phyloP scores from a whole-genome alignment of 2,329 filamentous ascomycete species.

The Colletotrichum sublineola region DNA sequence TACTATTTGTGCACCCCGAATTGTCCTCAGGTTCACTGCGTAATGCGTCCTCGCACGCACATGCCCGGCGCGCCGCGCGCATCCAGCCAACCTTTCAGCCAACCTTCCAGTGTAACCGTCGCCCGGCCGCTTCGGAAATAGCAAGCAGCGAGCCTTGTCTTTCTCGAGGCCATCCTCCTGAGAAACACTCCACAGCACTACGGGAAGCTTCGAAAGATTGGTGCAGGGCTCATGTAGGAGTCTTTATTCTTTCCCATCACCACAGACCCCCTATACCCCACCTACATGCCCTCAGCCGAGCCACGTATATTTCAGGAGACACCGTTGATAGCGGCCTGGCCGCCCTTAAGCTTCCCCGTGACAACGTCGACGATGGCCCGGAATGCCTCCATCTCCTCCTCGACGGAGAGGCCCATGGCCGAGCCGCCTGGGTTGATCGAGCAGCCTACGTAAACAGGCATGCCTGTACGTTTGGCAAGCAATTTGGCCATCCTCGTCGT shows the following conservation, averaged over 20 bases:
- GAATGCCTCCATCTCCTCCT: conserved; percentile 95
- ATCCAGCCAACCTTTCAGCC: background rate
- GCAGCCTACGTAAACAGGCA: conserved; percentile 91
- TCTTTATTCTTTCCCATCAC: background rate
- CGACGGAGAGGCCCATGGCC: conserved; percentile 83
- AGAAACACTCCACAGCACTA: background rate
- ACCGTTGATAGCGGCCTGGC: conserved; percentile 46
- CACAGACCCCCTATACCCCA: background rate
- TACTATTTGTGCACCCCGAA: conserved; percentile 16
- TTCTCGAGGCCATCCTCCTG: background rate
- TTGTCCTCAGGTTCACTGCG: conserved; percentile 7
- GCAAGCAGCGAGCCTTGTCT: conserved; percentile 1
- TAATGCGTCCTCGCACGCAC: conserved; percentile 6
- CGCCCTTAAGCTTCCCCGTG: conserved; percentile 62
- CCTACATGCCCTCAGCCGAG: background rate
- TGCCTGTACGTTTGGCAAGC: conserved; percentile 77
- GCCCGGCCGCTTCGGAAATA: conserved; percentile 19
- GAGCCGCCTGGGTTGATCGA: conserved; percentile 83
- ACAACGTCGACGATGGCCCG: conserved; percentile 80
- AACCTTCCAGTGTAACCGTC: conserved; percentile 14
- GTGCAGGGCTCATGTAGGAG: background rate
- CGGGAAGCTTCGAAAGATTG: background rate
- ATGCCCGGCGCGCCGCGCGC: conserved; percentile 23
- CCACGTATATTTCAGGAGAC: conserved; percentile 20
- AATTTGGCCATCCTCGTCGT: conserved; percentile 87